Base-by-base conservation (phyloP, 305 asterid genomes). In the Solanum hybrid region DNA sequence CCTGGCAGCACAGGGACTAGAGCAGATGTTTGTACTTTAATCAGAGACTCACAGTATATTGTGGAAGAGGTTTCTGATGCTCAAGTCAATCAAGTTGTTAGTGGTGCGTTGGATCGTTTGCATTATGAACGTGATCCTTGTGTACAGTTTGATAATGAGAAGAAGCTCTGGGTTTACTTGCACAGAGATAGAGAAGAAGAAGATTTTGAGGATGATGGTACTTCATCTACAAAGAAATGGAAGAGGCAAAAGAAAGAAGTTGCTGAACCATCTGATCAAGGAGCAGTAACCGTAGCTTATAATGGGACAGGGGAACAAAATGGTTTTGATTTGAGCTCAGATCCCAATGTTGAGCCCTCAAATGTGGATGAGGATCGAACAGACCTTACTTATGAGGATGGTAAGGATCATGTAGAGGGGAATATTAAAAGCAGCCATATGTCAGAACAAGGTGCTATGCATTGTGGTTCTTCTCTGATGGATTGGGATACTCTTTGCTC, bases 121-220 rank as follows among this genome's bases (percentile, higher is more conserved):
- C 99, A 97, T 92, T 97, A 97, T 86, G 99, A 97, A 91, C 98
- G 98, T 12, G 99, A 97, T 91, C 99, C 99, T 31, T 97, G 99
- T 91, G 99, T 97, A 86, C 99, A 95, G 89, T 97, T 95, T 90
- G 99, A 97, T 79, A 98, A 97, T 22, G 99, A 97, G 93, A 96
- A 99, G 89, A 97, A 97, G 91, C 89, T 97, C 87, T 97, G 99
- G 99, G 98, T 94, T 82, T 97, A 97, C 90, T 92, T 97, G 51
- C 99, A 97, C 71, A 91, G 99, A 89, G 99, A 95, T 11, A 95
- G 99, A 90, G 99, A 97, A 81, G 99, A 97, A 92, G 99, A 97
- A 91, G 99, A 97, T 94, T 97, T 97, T 86, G 99, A 97, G 93
- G 99, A 97, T 92, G 99, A 97, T 36, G 99, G 99, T 88, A 97